Evolutionary conservation across 306 rosid genomes (phyloP), one percentile per base, ranked within the genome.

Genomic region (Pyrus communis): DNA sequence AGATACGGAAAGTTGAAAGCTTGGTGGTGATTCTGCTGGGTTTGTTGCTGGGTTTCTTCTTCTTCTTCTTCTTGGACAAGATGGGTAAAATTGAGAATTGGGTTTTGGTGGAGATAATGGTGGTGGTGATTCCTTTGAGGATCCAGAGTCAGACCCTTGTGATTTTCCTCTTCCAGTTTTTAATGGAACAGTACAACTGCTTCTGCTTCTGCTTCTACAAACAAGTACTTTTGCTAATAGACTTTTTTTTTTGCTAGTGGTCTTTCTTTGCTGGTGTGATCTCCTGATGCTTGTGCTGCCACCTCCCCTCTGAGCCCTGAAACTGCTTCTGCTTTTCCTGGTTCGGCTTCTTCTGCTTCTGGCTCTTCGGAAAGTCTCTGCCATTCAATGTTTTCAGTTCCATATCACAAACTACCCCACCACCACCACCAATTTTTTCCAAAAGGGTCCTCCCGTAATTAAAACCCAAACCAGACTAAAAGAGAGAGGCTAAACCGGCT

Each of bases 131-230:
- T 87, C 76, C 81, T 77, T 84, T 81, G 93, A 83, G 96, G 92
- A 95, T 92, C 98, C 95, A 95, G 97, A 84, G 67, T 90, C 90
- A 87, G 91, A 61, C 77, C 81, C 77, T 77, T 74, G 80, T 85
- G 75, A 18, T 84, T 84, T 85, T 79, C 80, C 79, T 80, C 90
- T 88, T 90, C 96, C 96, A 88, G 97, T 87, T 91, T 89, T 85
- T 80, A 76, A 71, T 33, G 85, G 66, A 75, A 75, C 70, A 75
- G 70, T 30, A 61, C n/a, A 15, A 4, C 9, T 22, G 12, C 4
- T 69, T 21, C 55, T 22, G 12, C 4, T 69, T 21, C 55, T 69
- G 17, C 77, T 76, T 35, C 22, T 68, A 22, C 73, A n/a, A 31
- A 64, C 21, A 15, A 51, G 2, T 51, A 51, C 55, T 51, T 51